Evolutionary conservation across 78 protist species (phyloP).

Genomic region (Dictyostelium brefeldianum): DNA sequence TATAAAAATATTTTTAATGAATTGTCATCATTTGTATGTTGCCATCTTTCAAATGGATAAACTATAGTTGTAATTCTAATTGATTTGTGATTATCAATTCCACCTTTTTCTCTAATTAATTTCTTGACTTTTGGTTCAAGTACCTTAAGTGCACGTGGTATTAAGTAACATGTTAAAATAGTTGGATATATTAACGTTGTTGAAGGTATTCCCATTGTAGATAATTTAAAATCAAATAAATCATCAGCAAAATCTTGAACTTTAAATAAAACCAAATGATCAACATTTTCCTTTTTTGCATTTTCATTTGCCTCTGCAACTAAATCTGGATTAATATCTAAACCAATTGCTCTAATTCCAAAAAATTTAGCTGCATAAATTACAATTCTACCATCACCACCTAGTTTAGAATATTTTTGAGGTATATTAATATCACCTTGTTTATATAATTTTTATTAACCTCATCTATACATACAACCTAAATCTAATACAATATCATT

Average conservation of each 20-base stretch:
- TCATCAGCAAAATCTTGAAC: slow-evolving; percentile 50
- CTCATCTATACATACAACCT: slow-evolving; percentile 1
- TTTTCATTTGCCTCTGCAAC: slow-evolving; percentile 10
- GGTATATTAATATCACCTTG: too few species aligned
- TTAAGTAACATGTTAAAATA: slow-evolving; percentile 49
- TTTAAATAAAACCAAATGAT: slow-evolving; percentile 20
- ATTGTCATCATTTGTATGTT: not conserved
- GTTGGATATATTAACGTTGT: slow-evolving; percentile 43
- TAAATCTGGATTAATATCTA: slow-evolving; percentile 62
- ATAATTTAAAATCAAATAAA: slow-evolving; percentile 59
- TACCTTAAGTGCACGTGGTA: slow-evolving; percentile 54
- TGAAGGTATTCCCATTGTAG: not conserved
- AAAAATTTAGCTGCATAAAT: slow-evolving; percentile 61
- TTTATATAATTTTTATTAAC: too few species aligned
- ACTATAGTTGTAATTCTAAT: slow-evolving; percentile 39
- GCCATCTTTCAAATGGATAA: slow-evolving; percentile 63
- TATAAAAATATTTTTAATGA: slow-evolving; percentile 40
- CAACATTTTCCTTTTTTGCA: slow-evolving; percentile 41
- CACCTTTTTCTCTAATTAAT: slow-evolving; percentile 13
- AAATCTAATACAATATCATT: slow-evolving; percentile 59
- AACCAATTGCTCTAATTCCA: slow-evolving; percentile 57
- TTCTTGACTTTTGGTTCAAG: slow-evolving; percentile 34
- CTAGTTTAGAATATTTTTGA: too few species aligned
- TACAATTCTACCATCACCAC: slow-evolving; percentile 72
- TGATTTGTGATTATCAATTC: not conserved